Base-by-base conservation (phyloP, 2,329 filamentous ascomycete species). In the Scedosporium apiospermum region DNA sequence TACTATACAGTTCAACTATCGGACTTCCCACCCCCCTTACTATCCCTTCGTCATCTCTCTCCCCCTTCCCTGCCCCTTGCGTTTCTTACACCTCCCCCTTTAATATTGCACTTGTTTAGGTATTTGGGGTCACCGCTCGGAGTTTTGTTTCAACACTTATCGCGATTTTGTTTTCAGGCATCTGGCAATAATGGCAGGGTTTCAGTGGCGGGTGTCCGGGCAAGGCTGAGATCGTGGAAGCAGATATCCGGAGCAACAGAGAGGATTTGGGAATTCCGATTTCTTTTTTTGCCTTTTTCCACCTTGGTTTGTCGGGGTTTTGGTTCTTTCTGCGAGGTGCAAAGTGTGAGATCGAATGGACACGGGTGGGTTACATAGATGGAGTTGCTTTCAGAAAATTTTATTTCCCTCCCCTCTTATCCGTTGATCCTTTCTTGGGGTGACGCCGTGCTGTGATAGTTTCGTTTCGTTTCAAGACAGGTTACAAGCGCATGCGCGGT, bases 141-240 rank as follows among this genome's bases (percentile, higher is more conserved):
- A 57, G 60, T 61, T 57, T 44, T 38, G 10, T 57, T 61, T 61
- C 23, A 42, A 41, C 42, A 41, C 42, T 53, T 12, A 14, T 21
- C 26, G 18, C 44, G 18, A 18, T 14, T 51, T 51, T 26, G 60
- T 27, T 42, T 42, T 42, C 7, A 23, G 44, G 46, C 59, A 61
- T 57, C 27, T 55, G 49, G 60, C 53, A 61, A 61, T 61, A 57
- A 23, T 61, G 55, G 60, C 30, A 51, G 42, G 9, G 53, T 51
- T 57, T 61, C 26, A 38, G 42, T 10, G 59, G 26, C 3, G 7
- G 49, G 49, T 51, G 46, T 41, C 30, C 44, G 51, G 26, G 30
- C 27, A 42, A 27, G 60, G n/a, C 34, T 59, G 57, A 21, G 27
- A 18, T 27, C 10, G 57, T 14, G 57, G 34, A 38, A 38, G 57